Conservation (phyloP, 306 rosid species). For the Citrullus amarus region DNA sequence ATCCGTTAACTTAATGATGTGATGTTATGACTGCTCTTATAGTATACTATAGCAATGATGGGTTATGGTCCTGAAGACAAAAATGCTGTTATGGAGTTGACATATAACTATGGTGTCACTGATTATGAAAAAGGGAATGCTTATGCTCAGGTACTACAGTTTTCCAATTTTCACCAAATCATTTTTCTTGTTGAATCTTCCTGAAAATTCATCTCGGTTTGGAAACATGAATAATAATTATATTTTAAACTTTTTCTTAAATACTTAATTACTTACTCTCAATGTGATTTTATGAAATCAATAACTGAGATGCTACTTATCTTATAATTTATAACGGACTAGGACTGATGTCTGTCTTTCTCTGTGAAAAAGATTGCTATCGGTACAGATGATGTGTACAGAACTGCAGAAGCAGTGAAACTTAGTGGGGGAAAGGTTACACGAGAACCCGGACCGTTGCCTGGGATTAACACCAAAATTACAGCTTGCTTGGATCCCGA, state of each 20-base stretch:
- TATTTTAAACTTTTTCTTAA: neutral
- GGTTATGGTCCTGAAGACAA: constrained; percentile 95
- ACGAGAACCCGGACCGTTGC: constrained; percentile 81
- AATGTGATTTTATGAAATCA: neutral
- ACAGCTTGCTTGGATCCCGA: constrained; percentile 90
- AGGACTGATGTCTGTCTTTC: neutral
- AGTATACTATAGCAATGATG: constrained; percentile 64
- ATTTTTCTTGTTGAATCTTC: neutral
- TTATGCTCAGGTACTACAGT: constrained; percentile 64
- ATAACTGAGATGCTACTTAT: neutral
- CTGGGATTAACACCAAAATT: constrained; percentile 71
- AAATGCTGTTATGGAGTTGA: constrained; percentile 66
- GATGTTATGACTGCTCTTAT: neutral
- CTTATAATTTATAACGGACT: neutral
- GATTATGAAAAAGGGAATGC: constrained; percentile 79
- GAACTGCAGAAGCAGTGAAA: constrained; percentile 84
- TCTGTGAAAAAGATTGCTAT: constrained; percentile 53
- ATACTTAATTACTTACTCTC: neutral
- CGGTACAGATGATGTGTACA: constrained; percentile 87
- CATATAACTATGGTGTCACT: constrained; percentile 78
- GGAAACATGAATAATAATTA: neutral
- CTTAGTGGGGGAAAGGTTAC: constrained; percentile 75
- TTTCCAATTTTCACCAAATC: neutral
- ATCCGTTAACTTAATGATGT: neutral
- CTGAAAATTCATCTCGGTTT: neutral